Conservation (phyloP, 2,329 filamentous ascomycete species). For the Helotiales sp. region DNA sequence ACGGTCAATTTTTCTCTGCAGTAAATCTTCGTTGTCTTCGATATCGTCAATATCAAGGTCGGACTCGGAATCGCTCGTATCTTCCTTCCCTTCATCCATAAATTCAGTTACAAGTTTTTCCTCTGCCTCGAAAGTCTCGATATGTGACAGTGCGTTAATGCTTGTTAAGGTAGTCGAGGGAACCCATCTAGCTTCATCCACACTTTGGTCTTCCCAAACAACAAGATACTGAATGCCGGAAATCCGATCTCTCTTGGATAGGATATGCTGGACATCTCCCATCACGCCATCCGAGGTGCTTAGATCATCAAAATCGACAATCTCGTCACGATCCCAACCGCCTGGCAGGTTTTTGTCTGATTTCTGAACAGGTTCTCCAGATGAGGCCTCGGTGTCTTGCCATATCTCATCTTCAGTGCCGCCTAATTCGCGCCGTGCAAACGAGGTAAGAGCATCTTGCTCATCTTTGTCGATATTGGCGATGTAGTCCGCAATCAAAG, state of each 20-base stretch:
- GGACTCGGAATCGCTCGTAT: slow-evolving; percentile 25
- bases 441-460: slow-evolving; percentile 10
- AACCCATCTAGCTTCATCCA: slow-evolving; percentile 52
- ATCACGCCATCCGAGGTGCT: slow-evolving; percentile 50
- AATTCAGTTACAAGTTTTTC: slow-evolving; percentile 33
- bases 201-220: slow-evolving; percentile 43
- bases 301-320: slow-evolving; percentile 48
- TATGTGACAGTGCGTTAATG: slow-evolving; percentile 31
- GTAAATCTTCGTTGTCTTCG: slow-evolving; percentile 37
- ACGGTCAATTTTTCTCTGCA: slow-evolving; percentile 35
- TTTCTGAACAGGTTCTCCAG: slow-evolving; percentile 17
- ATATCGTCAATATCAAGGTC: slow-evolving; percentile 41
- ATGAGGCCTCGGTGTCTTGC: slow-evolving; percentile 29
- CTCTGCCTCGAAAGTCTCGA: slow-evolving; percentile 38
- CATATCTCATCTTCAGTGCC: slow-evolving; percentile 44
- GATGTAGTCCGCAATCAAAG: slow-evolving; percentile 34
- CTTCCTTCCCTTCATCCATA: slow-evolving; percentile 23
- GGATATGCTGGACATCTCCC: slow-evolving; percentile 42
- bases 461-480: slow-evolving; percentile 37
- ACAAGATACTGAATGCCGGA: slow-evolving; percentile 51
- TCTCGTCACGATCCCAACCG: slow-evolving; percentile 45
- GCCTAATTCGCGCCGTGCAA: slow-evolving; percentile 42
- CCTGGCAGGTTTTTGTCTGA: slow-evolving; percentile 10
- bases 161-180: slow-evolving; percentile 36
- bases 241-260: slow-evolving; percentile 45